Conservation (phyloP, 192 early-diverging fungal genomes). For the Backusella macrospora region DNA sequence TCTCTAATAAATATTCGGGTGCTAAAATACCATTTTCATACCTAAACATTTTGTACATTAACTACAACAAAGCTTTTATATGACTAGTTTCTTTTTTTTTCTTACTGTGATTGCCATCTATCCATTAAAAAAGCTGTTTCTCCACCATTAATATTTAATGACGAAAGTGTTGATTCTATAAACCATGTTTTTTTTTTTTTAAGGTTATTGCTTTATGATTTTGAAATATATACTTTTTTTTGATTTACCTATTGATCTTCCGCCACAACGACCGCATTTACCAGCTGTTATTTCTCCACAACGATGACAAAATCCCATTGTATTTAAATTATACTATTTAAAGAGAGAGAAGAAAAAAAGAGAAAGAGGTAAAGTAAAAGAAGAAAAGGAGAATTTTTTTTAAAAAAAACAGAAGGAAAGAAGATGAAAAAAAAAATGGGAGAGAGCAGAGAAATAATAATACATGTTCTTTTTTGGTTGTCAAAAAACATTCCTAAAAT, state of each 20-base stretch:
- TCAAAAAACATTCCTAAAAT: slow-evolving; percentile 26
- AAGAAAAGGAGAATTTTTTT: background rate
- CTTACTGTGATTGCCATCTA: slow-evolving; percentile 41
- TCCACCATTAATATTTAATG: slow-evolving; percentile 5
- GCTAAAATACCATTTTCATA: slow-evolving; percentile 18
- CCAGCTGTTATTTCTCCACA: slow-evolving; percentile 51
- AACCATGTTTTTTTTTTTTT: background rate
- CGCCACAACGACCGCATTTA: slow-evolving; percentile 55
- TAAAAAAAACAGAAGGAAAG: slow-evolving; percentile 25
- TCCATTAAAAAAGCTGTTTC: background rate
- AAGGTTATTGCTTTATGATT: background rate
- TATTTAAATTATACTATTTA: slow-evolving; percentile 12
- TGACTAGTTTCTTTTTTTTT: background rate
- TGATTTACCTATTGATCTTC: slow-evolving; percentile 52
- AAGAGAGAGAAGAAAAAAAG: background rate
- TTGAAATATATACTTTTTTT: too few species aligned
- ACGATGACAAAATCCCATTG: slow-evolving; percentile 58
- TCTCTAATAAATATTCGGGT: slow-evolving; percentile 13
- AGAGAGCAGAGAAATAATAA: slow-evolving; percentile 16
- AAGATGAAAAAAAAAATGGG: slow-evolving; percentile 21
- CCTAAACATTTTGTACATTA: background rate
- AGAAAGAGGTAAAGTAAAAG: background rate
- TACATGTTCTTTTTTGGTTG: slow-evolving; percentile 16
- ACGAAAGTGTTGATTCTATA: slow-evolving; percentile 24
- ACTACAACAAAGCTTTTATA: background rate